phyloP scores from a whole-genome alignment of 495 filamentous ascomycete species.

The Xylaria bambusicola region DNA sequence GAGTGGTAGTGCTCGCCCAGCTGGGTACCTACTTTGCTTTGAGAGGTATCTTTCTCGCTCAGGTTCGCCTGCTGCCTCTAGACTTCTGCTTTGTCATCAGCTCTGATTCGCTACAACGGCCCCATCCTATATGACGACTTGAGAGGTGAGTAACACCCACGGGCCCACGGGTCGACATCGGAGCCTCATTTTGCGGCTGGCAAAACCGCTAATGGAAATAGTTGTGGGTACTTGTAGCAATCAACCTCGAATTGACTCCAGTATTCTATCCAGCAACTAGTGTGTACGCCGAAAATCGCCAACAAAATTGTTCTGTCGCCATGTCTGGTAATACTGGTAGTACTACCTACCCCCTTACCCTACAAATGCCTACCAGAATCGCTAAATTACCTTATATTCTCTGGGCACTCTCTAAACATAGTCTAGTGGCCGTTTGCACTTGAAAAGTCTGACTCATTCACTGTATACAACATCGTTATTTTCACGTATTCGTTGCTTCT shows the following conservation, averaged over 20 bases:
- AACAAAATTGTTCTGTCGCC: conserved; percentile 1
- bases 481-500: not conserved
- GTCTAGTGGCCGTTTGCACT: not conserved
- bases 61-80: not conserved
- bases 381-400: no score
- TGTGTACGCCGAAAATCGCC: not conserved
- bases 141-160: conserved; percentile 2
- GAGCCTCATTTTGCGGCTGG: not conserved
- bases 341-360: not conserved
- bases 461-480: not conserved
- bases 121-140: not conserved
- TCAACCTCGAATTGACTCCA: not conserved
- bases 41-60: not conserved
- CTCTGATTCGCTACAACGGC: not conserved
- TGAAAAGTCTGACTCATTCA: not conserved
- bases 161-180: conserved; percentile 2
- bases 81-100: not conserved
- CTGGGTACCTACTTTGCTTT: no score
- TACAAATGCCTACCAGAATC: not conserved
- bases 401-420: no score
- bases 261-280: no score
- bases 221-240: not conserved
- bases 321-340: not conserved
- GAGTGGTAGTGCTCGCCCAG: not conserved
- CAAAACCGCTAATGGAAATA: not conserved